Conservation (phyloP, 2,329 filamentous ascomycete species). For the Truncatella angustata region DNA sequence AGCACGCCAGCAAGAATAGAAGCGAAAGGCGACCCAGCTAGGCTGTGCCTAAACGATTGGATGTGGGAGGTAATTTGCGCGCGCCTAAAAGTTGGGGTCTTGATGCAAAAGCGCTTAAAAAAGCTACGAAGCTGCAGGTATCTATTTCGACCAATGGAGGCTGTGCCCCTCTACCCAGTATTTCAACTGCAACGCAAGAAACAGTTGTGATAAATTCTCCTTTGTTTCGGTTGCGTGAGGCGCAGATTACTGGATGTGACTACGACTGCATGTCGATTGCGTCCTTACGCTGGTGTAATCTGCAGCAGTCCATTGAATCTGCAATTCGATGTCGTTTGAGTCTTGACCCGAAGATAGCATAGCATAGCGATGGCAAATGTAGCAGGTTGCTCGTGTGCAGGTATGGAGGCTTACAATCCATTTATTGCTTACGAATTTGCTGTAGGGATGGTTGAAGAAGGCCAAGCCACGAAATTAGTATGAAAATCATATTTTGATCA, state of each 20-base stretch:
- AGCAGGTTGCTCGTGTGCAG: no score
- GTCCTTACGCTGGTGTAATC: not conserved
- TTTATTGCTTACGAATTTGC: no score
- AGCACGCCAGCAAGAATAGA: constrained; percentile 7
- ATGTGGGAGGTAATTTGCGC: constrained; percentile 9
- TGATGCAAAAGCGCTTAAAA: constrained; percentile 7
- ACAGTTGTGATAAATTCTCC: not conserved
- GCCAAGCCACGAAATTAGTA: no score
- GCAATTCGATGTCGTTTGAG: no score
- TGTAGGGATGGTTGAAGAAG: not conserved
- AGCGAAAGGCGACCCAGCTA: not conserved
- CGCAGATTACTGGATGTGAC: constrained; percentile 11
- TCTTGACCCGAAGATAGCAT: no score
- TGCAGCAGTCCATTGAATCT: not conserved
- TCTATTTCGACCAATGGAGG: constrained; percentile 12
- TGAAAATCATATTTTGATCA: no score
- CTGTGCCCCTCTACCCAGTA: constrained; percentile 5
- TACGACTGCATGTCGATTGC: not conserved
- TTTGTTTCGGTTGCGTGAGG: constrained; percentile 5
- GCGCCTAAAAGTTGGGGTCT: constrained; percentile 11
- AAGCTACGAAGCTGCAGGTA: constrained; percentile 6
- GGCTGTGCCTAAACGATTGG: constrained; percentile 5
- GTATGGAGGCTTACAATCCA: no score
- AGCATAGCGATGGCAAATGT: no score
- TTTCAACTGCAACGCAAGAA: constrained; percentile 5